These are phyloP conservation scores for Gaultheria prostrata DNA, from an alignment of 148 eudicot species.

Conservation along the genomic window DNA sequence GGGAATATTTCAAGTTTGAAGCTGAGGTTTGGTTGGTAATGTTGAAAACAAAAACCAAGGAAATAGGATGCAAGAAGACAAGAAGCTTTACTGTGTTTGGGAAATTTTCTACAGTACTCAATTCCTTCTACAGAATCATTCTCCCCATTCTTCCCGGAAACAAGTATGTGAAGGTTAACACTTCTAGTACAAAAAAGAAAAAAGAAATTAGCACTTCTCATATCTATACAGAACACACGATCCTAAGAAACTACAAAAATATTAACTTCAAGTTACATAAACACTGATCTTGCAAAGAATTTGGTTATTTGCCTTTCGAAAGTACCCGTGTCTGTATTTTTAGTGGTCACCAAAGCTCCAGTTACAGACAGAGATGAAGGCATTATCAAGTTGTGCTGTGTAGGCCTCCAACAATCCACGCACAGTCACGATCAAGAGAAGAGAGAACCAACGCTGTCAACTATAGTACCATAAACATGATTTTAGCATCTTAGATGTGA, in stretches of 20 bases:
- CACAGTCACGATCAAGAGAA: conserved; percentile 73
- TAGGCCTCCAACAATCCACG: conserved; percentile 96
- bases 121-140: not conserved
- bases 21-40: too few species aligned
- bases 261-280: not conserved
- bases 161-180: not conserved
- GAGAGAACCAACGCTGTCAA: conserved; percentile 81
- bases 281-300: not conserved
- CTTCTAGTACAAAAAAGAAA: not conserved
- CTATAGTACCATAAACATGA: not conserved
- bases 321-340: not conserved
- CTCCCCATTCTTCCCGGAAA: not conserved
- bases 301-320: not conserved
- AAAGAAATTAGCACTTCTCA: not conserved
- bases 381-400: conserved; percentile 97
- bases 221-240: not conserved
- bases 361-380: conserved; percentile 82
- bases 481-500: not conserved
- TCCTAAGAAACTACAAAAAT: not conserved
- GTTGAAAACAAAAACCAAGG: too few species aligned
- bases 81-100: not conserved
- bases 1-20: too few species aligned
- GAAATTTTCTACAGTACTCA: not conserved
- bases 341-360: conserved; percentile 6
- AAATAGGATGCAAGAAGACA: not conserved